A percentile compares a stretch with the other conserved stretches of the same genome.
These are phyloP conservation scores for Mycena kentingensis DNA, from an alignment of 768 basidiomycete species.

Conservation along the genomic window DNA sequence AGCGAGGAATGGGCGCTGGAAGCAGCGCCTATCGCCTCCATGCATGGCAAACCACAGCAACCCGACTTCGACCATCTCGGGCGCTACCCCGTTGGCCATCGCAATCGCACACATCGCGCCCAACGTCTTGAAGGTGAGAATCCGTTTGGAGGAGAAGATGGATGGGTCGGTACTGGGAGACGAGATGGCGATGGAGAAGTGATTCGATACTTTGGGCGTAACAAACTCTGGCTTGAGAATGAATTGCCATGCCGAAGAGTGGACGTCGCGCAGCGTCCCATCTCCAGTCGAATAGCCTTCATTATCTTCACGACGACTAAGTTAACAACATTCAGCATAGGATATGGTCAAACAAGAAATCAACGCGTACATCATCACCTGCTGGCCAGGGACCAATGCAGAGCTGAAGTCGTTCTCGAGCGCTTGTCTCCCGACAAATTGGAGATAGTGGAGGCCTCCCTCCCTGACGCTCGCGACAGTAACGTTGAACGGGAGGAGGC, in stretches of 20 bases:
- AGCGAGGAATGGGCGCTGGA: background rate
- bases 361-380: too few relatives aligned
- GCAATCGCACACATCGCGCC: background rate
- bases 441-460: too few relatives aligned
- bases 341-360: too few relatives aligned
- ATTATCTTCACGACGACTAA: background rate
- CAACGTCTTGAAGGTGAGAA: background rate
- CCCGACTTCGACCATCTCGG: background rate
- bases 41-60: background rate
- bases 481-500: too few relatives aligned
- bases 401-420: too few relatives aligned
- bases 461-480: too few relatives aligned
- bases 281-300: background rate
- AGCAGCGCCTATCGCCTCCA: background rate
- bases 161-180: background rate
- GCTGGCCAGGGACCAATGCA: too few relatives aligned
- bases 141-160: background rate
- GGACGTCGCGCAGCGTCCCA: background rate
- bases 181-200: background rate
- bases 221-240: background rate
- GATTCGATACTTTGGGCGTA: background rate
- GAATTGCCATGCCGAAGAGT: background rate
- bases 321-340: too few relatives aligned
- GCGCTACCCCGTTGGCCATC: background rate
- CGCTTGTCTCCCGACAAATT: too few relatives aligned